These are phyloP conservation scores for Phytomonas francai DNA, from an alignment of 208 protist genomes.

Conservation along the genomic window DNA sequence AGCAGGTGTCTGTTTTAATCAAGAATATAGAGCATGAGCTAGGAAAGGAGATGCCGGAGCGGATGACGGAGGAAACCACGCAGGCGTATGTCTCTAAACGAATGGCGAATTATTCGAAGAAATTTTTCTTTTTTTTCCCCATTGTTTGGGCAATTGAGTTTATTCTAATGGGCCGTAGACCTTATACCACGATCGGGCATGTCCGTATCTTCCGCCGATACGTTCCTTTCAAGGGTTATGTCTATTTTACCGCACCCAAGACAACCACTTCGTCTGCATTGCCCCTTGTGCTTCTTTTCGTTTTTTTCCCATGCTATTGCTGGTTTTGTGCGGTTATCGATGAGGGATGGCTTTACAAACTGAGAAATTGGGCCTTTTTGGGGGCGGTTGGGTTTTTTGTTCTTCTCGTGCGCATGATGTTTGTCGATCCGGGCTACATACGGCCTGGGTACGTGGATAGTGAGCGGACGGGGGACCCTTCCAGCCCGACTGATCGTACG, in stretches of 20 bases:
- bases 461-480: neutral
- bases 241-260: conserved; percentile 54
- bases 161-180: conserved; percentile 61
- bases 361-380: conserved; percentile 20
- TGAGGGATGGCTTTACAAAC: conserved; percentile 28
- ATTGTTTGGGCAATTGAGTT: conserved; percentile 65
- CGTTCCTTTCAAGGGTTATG: conserved; percentile 47
- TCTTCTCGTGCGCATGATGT: conserved; percentile 37
- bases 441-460: conserved; percentile 57
- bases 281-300: conserved; percentile 22
- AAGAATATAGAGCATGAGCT: conserved; percentile 39
- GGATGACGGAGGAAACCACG: conserved; percentile 52
- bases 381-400: conserved; percentile 38
- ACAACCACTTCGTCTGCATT: conserved; percentile 68
- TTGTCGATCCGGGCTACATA: conserved; percentile 77
- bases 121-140: conserved; percentile 61
- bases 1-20: conserved; percentile 46
- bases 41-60: conserved; percentile 39
- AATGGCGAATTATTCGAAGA: conserved; percentile 44
- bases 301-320: conserved; percentile 21
- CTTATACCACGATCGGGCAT: conserved; percentile 53
- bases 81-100: conserved; percentile 63
- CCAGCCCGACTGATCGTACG: conserved; percentile 4
- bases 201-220: conserved; percentile 70
- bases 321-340: conserved; percentile 27